Evolutionary conservation across 805 yeast species (phyloP).

Genomic region (Saccharomycodes ludwigii): DNA sequence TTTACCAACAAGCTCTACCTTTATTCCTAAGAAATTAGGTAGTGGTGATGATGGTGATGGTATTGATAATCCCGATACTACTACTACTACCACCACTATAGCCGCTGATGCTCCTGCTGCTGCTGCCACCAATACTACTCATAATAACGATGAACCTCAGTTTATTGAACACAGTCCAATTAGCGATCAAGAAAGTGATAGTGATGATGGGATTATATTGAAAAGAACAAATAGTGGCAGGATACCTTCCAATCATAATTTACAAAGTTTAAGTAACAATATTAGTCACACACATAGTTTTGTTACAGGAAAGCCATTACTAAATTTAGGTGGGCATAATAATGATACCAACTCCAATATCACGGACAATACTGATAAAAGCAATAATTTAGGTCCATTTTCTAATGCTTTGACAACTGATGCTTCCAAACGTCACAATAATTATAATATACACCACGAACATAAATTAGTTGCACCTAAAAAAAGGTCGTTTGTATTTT

Average conservation of each 20-base stretch:
- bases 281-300: conserved; percentile 16
- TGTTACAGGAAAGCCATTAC: conserved; percentile 19
- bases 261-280: conserved; percentile 10
- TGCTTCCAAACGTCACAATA: neutral
- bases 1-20: conserved; percentile 1
- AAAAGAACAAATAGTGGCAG: conserved; percentile 15
- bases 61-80: too few relatives aligned
- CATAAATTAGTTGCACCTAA: conserved; percentile 4
- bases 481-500: conserved; percentile 5
- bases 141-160: conserved; percentile 1
- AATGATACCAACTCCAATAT: too few relatives aligned
- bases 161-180: conserved; percentile 1
- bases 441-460: neutral
- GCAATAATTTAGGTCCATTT: too few relatives aligned
- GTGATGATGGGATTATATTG: conserved; percentile 11
- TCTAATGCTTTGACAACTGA: neutral
- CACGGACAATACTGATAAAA: too few relatives aligned
- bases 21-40: too few relatives aligned
- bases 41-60: too few relatives aligned
- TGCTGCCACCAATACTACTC: neutral
- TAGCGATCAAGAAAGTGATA: conserved; percentile 6
- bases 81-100: neutral
- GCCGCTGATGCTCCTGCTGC: neutral
- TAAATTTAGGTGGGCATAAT: too few relatives aligned
- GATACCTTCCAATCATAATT: conserved; percentile 15